Percentiles rank a stretch among this genome's conserved stretches.
Conservation (phyloP, 2,329 filamentous ascomycete species). For the Neopestalotiopsis clavispora region DNA sequence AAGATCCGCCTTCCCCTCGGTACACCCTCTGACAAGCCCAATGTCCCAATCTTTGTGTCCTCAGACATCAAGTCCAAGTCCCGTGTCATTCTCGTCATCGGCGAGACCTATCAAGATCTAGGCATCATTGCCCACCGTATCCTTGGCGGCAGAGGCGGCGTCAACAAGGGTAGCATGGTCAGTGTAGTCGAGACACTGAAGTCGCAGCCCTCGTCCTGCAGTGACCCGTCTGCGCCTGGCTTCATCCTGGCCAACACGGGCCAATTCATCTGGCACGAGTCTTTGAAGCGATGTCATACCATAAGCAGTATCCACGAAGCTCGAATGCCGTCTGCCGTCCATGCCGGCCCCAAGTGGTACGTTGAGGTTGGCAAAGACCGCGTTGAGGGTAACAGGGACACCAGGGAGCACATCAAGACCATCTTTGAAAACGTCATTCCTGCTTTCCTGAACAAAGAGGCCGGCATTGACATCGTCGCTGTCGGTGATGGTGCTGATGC, state of each 20-base stretch:
- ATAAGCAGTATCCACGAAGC: constrained; percentile 59
- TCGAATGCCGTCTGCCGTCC: constrained; percentile 67
- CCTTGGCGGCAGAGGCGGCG: constrained; percentile 64
- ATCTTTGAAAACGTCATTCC: constrained; percentile 70
- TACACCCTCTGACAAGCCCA: constrained; percentile 49
- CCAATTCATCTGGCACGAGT: constrained; percentile 77
- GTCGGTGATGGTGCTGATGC: constrained; percentile 69
- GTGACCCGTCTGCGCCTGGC: constrained; percentile 50
- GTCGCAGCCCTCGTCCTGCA: constrained; percentile 37
- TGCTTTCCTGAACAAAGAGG: constrained; percentile 49
- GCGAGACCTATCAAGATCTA: constrained; percentile 73
- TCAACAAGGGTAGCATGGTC: constrained; percentile 73
- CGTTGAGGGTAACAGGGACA: constrained; percentile 62
- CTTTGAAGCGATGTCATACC: constrained; percentile 64
- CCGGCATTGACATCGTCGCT: constrained; percentile 72
- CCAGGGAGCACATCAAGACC: constrained; percentile 66
- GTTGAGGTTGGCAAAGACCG: constrained; percentile 55
- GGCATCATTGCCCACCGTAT: constrained; percentile 76
- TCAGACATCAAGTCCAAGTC: constrained; percentile 57
- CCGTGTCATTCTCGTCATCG: constrained; percentile 76
- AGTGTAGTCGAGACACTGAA: constrained; percentile 60
- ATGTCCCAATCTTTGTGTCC: constrained; percentile 71
- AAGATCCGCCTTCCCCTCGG: constrained; percentile 67
- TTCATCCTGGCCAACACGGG: constrained; percentile 81
- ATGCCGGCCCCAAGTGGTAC: constrained; percentile 58